Percentiles rank a stretch among this genome's conserved stretches.
phyloP scores from a whole-genome alignment of 2,329 filamentous ascomycete genomes.

The Neocatenulostroma microsporum region DNA sequence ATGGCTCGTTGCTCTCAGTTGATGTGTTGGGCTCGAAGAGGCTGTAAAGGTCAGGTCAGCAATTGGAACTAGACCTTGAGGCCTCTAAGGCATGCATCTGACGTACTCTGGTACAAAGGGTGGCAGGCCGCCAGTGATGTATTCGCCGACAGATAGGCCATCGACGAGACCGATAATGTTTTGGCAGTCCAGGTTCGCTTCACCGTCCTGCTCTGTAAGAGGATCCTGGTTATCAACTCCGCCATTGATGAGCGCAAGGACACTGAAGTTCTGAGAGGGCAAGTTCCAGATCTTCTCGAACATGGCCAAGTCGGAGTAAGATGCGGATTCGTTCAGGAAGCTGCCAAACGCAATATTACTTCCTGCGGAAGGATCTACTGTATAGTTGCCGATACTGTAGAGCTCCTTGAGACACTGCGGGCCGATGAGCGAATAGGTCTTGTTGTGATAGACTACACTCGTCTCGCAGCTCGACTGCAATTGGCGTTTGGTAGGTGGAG shows the following conservation, averaged over 20 bases:
- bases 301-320: constrained; percentile 38
- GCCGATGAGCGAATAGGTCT: constrained; percentile 28
- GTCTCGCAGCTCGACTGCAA: constrained; percentile 8
- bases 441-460: constrained; percentile 3
- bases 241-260: constrained; percentile 17
- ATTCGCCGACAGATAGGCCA: constrained; percentile 48
- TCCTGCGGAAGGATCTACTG: constrained; percentile 35
- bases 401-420: constrained; percentile 43
- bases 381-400: constrained; percentile 45
- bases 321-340: constrained; percentile 47
- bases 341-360: constrained; percentile 45
- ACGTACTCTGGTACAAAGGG: constrained; percentile 47
- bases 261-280: constrained; percentile 39
- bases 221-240: constrained; percentile 16
- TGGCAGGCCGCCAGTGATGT: constrained; percentile 50
- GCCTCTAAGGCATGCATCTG: too few relatives aligned
- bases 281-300: constrained; percentile 37
- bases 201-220: constrained; percentile 23
- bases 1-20: constrained; percentile 56
- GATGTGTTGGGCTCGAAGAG: constrained; percentile 28
- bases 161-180: constrained; percentile 50
- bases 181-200: constrained; percentile 59
- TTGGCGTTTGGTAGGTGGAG: constrained; percentile 8
- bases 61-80: too few relatives aligned
- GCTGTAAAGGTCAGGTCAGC: too few relatives aligned